Evolutionary conservation across 2,329 filamentous ascomycete species (phyloP), one percentile per base, ranked within the genome.

Genomic region (Aspergillus proliferans): DNA sequence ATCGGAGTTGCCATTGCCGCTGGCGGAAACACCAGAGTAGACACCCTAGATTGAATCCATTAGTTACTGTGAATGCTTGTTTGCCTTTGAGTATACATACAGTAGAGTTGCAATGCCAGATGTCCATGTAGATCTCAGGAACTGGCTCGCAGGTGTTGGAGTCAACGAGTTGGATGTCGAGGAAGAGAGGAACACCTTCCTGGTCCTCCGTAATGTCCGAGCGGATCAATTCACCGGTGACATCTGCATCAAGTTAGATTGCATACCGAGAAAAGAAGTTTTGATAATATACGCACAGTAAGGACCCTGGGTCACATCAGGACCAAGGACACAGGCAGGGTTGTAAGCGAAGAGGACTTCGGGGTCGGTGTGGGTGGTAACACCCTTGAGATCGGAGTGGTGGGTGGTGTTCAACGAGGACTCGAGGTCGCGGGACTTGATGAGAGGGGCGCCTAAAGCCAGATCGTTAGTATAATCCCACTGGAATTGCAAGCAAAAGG

Each of bases 291-390:
- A 44, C 61, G 21, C 24, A 66, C 63, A 81, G 66, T 80, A 81
- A 18, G 78, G 78, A 0, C 78, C 78, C 58, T 79, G 69, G 3
- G 73, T 79, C 18, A 74, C 72, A 58, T 80, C 77, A 0, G 77
- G 76, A n/a, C 69, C 74, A 24, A 81, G 65, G 22, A 79, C 64
- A 52, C 77, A 80, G 15, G 73, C 51, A 54, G 67, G 39, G 58
- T 63, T 60, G 6, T 62, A 64, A 10, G 56, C 52, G 36, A 69
- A 69, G 24, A 69, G 52, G 5, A 61, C 52, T 0, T 45, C 50
- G 3, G 61, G 58, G 46, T 61, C 58, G 9, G 57, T 60, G 9
- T 42, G 51, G n/a, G 44, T 45, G 38, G 57, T 55, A 14, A 64
- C 54, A 10, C 56, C 46, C 26, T 54, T 55, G 36, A 61, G 41